phyloP scores from a whole-genome alignment of 805 yeast species.

The Saccharomycopsis lassenensis region DNA sequence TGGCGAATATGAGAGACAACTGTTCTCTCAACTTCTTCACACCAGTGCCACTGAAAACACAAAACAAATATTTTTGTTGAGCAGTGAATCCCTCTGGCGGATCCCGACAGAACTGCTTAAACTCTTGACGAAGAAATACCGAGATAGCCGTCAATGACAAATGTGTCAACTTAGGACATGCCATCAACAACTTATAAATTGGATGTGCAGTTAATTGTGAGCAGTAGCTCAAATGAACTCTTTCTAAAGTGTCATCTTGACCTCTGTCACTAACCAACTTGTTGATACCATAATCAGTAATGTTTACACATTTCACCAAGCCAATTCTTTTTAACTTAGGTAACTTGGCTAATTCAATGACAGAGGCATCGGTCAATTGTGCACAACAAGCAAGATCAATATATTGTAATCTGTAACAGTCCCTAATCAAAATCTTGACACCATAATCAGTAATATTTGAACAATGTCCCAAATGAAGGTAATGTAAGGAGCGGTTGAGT shows the following conservation, averaged over 20 bases:
- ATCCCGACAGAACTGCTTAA: constrained; percentile 77
- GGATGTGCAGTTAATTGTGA: constrained; percentile 70
- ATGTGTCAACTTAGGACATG: constrained; percentile 83
- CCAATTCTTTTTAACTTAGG: constrained; percentile 86
- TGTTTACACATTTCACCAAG: constrained; percentile 78
- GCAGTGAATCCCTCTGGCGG: constrained; percentile 90
- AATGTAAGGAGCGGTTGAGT: constrained; percentile 72
- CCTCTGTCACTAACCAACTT: constrained; percentile 59
- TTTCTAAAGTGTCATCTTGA: constrained; percentile 71
- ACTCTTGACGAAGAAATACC: constrained; percentile 79
- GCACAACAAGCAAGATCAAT: constrained; percentile 93
- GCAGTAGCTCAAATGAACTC: constrained; percentile 91
- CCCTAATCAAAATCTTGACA: constrained; percentile 58
- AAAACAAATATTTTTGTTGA: constrained; percentile 73
- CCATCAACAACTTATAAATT: constrained; percentile 57
- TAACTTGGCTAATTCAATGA: constrained; percentile 62
- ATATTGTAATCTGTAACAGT: constrained; percentile 79
- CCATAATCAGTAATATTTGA: constrained; percentile 83
- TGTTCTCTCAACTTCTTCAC: constrained; percentile 66
- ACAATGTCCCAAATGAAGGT: constrained; percentile 92
- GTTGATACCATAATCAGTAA: constrained; percentile 74
- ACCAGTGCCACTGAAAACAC: constrained; percentile 90
- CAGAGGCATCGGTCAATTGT: constrained; percentile 75
- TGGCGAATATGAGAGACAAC: constrained; percentile 24
- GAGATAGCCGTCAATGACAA: constrained; percentile 84